Percentiles rank a stretch among this genome's conserved stretches.
phyloP scores from a whole-genome alignment of 2,329 filamentous ascomycete species.

The Nigrospora sphaerica region DNA sequence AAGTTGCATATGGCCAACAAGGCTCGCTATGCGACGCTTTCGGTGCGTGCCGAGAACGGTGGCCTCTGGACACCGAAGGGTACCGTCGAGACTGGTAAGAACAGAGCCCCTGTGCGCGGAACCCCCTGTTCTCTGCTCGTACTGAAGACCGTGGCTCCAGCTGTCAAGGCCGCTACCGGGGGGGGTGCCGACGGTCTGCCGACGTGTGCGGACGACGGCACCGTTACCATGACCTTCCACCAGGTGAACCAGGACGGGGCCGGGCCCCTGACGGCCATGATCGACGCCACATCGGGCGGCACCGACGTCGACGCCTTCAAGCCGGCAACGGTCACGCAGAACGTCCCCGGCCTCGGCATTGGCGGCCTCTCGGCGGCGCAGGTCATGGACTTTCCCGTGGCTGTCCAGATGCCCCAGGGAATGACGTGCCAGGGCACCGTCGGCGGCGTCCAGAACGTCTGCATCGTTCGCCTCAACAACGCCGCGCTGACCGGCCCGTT shows the following conservation, averaged over 20 bases:
- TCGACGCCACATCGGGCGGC: slow-evolving; percentile 55
- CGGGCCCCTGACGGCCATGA: slow-evolving; percentile 48
- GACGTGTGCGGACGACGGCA: slow-evolving; percentile 49
- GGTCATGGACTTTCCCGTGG: slow-evolving; percentile 54
- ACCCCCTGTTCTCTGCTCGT: slow-evolving; percentile 40
- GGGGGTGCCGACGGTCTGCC: slow-evolving; percentile 48
- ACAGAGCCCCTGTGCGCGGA: slow-evolving; percentile 41
- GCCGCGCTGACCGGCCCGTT: slow-evolving; percentile 53
- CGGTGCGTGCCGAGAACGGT: slow-evolving; percentile 13
- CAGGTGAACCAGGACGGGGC: slow-evolving; percentile 64
- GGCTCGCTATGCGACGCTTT: slow-evolving; percentile 16
- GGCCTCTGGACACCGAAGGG: slow-evolving; percentile 26
- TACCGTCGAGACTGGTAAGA: slow-evolving; percentile 20
- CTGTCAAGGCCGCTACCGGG: slow-evolving; percentile 34
- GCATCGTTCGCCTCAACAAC: slow-evolving; percentile 56
- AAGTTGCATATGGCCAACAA: slow-evolving; percentile 7
- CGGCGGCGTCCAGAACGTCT: slow-evolving; percentile 53
- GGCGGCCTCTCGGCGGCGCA: slow-evolving; percentile 48
- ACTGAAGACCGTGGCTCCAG: slow-evolving; percentile 32
- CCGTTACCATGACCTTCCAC: slow-evolving; percentile 54
- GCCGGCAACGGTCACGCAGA: slow-evolving; percentile 44
- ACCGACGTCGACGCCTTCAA: slow-evolving; percentile 52
- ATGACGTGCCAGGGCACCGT: slow-evolving; percentile 55
- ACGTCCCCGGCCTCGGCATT: slow-evolving; percentile 49
- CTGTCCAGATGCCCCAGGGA: slow-evolving; percentile 54